phyloP scores from a whole-genome alignment of 352 stramenopile genomes.

The Phytophthora rubi region DNA sequence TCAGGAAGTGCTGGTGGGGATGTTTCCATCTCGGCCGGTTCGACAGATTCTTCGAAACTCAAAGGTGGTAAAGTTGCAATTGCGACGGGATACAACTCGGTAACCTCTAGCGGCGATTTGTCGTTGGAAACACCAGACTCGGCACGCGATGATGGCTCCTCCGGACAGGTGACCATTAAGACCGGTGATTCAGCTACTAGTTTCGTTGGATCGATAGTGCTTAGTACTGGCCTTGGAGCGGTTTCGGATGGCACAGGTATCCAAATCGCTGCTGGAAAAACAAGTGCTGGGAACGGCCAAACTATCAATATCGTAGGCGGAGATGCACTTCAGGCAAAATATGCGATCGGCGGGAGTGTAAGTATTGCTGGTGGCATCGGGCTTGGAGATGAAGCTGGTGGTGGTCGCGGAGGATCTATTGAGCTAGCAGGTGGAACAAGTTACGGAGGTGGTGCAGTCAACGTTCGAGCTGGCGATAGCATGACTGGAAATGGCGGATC shows the following conservation, averaged over 20 bases:
- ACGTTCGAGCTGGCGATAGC: constrained; percentile 40
- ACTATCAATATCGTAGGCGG: constrained; percentile 46
- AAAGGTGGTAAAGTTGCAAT: constrained; percentile 51
- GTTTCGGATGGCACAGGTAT: constrained; percentile 45
- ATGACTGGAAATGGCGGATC: constrained; percentile 39
- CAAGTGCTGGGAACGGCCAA: constrained; percentile 43
- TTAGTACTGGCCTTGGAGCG: constrained; percentile 55
- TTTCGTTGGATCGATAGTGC: constrained; percentile 48
- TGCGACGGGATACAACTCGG: constrained; percentile 48
- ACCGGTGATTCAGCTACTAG: constrained; percentile 45
- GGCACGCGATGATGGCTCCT: constrained; percentile 41
- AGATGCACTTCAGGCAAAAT: constrained; percentile 45
- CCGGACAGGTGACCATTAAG: constrained; percentile 45
- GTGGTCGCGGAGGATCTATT: constrained; percentile 52
- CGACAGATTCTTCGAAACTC: constrained; percentile 39
- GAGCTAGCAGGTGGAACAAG: constrained; percentile 51
- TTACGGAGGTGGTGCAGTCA: constrained; percentile 46
- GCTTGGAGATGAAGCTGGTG: constrained; percentile 41
- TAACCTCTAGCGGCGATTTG: constrained; percentile 49
- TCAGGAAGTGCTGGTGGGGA: constrained; percentile 45
- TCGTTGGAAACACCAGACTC: constrained; percentile 49
- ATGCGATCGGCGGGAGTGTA: constrained; percentile 45
- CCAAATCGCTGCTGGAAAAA: constrained; percentile 44
- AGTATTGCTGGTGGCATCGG: constrained; percentile 46
- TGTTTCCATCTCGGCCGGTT: constrained; percentile 49